phyloP scores from a whole-genome alignment of 495 filamentous ascomycete genomes.

The Talaromyces liani region DNA sequence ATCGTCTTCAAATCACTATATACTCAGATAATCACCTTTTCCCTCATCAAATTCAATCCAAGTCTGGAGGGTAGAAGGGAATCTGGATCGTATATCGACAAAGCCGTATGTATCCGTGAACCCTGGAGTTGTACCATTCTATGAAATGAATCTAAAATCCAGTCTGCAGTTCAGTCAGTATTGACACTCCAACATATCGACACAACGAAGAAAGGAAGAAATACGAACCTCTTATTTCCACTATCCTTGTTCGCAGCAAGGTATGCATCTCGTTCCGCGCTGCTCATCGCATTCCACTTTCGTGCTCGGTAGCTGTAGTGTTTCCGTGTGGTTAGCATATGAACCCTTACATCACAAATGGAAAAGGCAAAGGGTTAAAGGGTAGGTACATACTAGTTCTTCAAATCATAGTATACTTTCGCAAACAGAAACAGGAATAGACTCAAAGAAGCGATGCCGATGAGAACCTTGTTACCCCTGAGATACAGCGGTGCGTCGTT shows the following conservation, averaged over 20 bases:
- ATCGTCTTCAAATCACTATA: too few species aligned
- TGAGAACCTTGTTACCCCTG: conserved; percentile 56
- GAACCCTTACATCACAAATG: neutral
- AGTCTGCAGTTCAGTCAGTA: conserved; percentile 22
- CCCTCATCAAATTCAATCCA: too few species aligned
- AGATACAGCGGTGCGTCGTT: conserved; percentile 60
- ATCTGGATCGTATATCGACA: too few species aligned
- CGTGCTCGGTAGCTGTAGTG: conserved; percentile 28
- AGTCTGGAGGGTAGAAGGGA: too few species aligned
- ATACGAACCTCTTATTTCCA: conserved; percentile 58
- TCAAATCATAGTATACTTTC: conserved; percentile 56
- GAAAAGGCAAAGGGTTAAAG: neutral
- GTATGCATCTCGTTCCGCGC: conserved; percentile 55
- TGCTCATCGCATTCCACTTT: conserved; percentile 52
- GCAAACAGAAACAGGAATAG: conserved; percentile 46
- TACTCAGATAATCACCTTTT: too few species aligned
- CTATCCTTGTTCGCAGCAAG: conserved; percentile 55
- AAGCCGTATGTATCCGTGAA: too few species aligned
- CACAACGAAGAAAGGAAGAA: neutral
- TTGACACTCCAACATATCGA: conserved; percentile 3
- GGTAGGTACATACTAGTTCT: conserved; percentile 41
- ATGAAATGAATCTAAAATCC: conserved; percentile 48
- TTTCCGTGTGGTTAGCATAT: conserved; percentile 7
- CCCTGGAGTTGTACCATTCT: conserved; percentile 7
- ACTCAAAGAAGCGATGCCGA: conserved; percentile 47